These are phyloP conservation scores for Oenanthe sinensis DNA, from an alignment of 129 eudicot genomes.

Conservation along the genomic window DNA sequence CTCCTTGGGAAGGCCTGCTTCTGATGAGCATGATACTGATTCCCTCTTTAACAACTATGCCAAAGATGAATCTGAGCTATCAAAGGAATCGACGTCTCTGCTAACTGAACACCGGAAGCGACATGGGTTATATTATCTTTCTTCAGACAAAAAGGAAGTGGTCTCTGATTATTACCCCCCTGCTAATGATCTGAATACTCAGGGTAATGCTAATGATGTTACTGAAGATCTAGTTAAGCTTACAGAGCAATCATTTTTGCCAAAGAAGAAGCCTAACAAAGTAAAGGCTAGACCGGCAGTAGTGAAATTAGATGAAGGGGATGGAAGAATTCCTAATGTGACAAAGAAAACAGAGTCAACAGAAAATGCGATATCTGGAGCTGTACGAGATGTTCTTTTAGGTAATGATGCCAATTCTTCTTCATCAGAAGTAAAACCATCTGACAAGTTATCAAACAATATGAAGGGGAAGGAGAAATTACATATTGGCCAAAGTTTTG, in stretches of 20 bases:
- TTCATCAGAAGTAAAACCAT: slow-evolving; percentile 24
- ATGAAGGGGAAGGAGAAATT: slow-evolving; percentile 39
- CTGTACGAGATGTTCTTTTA: slow-evolving; percentile 72
- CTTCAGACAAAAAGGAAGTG: slow-evolving; percentile 42
- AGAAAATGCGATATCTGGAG: slow-evolving; percentile 64
- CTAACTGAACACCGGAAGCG: slow-evolving; percentile 76
- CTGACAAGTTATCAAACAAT: slow-evolving; percentile 35
- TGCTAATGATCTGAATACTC: slow-evolving; percentile 54
- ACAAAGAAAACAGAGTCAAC: slow-evolving; percentile 29
- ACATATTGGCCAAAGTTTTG: slow-evolving; percentile 15
- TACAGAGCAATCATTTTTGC: slow-evolving; percentile 63
- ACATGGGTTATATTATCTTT: slow-evolving; percentile 84
- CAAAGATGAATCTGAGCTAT: slow-evolving; percentile 56
- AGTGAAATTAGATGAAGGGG: slow-evolving; percentile 76
- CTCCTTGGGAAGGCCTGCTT: slow-evolving; percentile 40
- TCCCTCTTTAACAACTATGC: slow-evolving; percentile 12
- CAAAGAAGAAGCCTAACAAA: slow-evolving; percentile 51
- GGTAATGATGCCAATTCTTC: slow-evolving; percentile 41
- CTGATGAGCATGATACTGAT: slow-evolving; percentile 21
- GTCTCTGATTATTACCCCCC: slow-evolving; percentile 58
- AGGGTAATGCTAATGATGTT: slow-evolving; percentile 24
- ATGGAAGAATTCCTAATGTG: slow-evolving; percentile 16
- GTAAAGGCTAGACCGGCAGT: slow-evolving; percentile 80
- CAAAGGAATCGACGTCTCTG: slow-evolving; percentile 54
- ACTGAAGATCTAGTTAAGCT: slow-evolving; percentile 72